Percentiles rank a stretch among this genome's conserved stretches.
Conservation (phyloP, 1,284 basidiomycete genomes). For the Heterobasidion occidentale region DNA sequence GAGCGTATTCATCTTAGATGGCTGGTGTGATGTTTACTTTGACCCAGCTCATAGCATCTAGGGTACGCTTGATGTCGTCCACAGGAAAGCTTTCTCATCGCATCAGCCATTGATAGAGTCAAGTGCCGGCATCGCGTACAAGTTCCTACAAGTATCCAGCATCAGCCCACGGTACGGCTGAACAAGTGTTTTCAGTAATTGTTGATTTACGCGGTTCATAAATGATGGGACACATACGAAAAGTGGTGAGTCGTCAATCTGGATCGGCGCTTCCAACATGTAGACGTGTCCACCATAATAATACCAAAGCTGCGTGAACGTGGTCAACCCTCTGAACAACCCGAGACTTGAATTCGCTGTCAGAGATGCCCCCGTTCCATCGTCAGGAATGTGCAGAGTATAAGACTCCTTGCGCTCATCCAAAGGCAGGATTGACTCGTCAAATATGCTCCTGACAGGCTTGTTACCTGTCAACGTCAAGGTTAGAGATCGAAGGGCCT, state of each 20-base stretch:
- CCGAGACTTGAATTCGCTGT: constrained; percentile 71
- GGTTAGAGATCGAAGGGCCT: constrained; percentile 25
- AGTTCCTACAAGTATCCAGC: constrained; percentile 74
- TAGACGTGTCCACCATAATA: constrained; percentile 41
- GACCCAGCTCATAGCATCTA: constrained; percentile 85
- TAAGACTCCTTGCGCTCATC: constrained; percentile 31
- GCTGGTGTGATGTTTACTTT: constrained; percentile 44
- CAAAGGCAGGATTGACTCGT: constrained; percentile 48
- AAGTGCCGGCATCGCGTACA: constrained; percentile 21
- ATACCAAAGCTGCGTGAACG: constrained; percentile 78
- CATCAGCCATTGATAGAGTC: neutral
- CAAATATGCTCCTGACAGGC: constrained; percentile 29
- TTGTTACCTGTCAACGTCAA: constrained; percentile 31
- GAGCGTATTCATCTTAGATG: neutral
- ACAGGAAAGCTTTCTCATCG: constrained; percentile 48
- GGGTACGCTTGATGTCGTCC: constrained; percentile 57
- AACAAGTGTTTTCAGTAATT: neutral
- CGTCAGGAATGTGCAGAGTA: constrained; percentile 48
- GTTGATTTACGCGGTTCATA: neutral
- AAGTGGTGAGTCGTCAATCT: constrained; percentile 33
- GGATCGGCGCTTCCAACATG: constrained; percentile 48
- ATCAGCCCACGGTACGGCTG: constrained; percentile 76
- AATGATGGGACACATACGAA: neutral
- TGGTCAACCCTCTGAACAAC: constrained; percentile 73
- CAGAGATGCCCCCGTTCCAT: constrained; percentile 54